Evolutionary conservation across 2,329 filamentous ascomycete species (phyloP), one percentile per base, ranked within the genome.

Genomic region (Stagonosporopsis chrysanthemi): DNA sequence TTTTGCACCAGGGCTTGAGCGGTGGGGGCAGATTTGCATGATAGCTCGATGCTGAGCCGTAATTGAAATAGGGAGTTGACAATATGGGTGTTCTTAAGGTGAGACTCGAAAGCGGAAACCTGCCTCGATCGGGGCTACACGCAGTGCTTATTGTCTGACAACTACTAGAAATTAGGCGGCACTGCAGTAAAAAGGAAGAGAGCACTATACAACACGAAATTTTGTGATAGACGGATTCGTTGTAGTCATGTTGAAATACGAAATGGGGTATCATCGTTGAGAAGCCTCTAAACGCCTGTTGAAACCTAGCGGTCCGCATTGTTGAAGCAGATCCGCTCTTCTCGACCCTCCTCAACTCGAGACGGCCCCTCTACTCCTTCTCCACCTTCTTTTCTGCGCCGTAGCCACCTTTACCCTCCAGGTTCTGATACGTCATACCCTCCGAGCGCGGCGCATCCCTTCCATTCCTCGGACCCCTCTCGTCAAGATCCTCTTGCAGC

Each of bases 401-500:
- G 77, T 89, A 90, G 0, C 87, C 87, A 11, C 87, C 87, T 65
- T 85, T 82, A 1, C 86, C 86, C 46, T 86, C 83, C 2, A 79
- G 72, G 52, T 76, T 81, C 67, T 82, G 77, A 66, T 89, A 91
- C 7, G 86, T 86, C 80, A 85, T 84, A 3, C 88, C 88, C 77
- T 91, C 86, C 0, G 49, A 53, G 3, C 56, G 33, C 15, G 49
- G 49, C 9, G 78, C 83, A 56, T 82, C 77, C 54, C 79, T 79
- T 38, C 80, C 79, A 64, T 86, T 90, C 44, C 94, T 82, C 3
- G 93, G 93, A 0, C 94, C 94, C 64, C 94, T 82, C 64, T 90
- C 88, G 66, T 83, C 80, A 61, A 97, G 77, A 78, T 98, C 94
- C 60, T 90, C 85, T 72, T 86, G 86, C 75, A 99, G 81, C 95